Percentiles rank a stretch among this genome's conserved stretches.
Conservation (phyloP, 2,329 filamentous ascomycete species). For the Ophiostoma piceae region DNA sequence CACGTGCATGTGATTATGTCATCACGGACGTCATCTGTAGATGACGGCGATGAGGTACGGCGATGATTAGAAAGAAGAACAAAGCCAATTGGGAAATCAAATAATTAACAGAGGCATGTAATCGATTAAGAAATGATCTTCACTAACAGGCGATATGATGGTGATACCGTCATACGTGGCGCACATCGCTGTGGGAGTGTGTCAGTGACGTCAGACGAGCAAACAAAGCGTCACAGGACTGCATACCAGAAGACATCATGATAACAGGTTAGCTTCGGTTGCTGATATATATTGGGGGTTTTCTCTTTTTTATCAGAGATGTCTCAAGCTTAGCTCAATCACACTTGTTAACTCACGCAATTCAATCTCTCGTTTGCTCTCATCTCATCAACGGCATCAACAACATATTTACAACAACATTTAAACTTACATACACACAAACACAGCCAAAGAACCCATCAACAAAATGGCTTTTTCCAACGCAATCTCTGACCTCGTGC, state of each 20-base stretch:
- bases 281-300: background rate
- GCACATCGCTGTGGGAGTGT: background rate
- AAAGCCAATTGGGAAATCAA: background rate
- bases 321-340: no score
- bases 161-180: background rate
- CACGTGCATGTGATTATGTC: background rate
- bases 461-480: conserved; percentile 14
- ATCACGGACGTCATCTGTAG: background rate
- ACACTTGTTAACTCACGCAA: no score
- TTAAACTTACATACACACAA: background rate
- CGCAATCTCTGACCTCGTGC: conserved; percentile 15
- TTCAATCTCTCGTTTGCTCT: no score
- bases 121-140: background rate
- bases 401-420: background rate
- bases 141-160: background rate
- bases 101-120: background rate
- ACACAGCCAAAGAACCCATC: background rate
- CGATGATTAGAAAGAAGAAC: background rate
- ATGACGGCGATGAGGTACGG: background rate
- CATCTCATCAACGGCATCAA: no score
- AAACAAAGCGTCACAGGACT: background rate
- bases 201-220: background rate
- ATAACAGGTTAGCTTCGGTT: background rate
- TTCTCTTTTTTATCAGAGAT: background rate
- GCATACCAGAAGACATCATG: background rate